Conservation (phyloP, 2,329 filamentous ascomycete genomes). For the Penicillium sp. region DNA sequence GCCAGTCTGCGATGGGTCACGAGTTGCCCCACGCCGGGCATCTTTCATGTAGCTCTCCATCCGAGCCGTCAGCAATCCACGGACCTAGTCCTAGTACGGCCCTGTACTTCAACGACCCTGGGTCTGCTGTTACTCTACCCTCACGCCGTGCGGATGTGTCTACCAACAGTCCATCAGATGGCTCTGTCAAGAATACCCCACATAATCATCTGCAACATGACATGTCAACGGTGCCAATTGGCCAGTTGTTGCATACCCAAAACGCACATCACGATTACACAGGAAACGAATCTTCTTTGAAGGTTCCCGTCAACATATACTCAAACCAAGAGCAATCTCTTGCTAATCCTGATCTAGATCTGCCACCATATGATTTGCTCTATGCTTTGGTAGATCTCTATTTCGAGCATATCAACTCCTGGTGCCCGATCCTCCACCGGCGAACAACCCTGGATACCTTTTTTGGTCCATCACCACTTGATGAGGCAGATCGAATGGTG, state of each 20-base stretch:
- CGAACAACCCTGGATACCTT: constrained; percentile 77
- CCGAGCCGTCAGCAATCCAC: constrained; percentile 52
- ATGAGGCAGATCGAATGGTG: constrained; percentile 78
- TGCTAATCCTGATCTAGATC: constrained; percentile 59
- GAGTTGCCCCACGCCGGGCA: constrained; percentile 28
- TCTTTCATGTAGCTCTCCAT: constrained; percentile 49
- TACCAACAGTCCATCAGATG: constrained; percentile 38
- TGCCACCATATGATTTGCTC: constrained; percentile 72
- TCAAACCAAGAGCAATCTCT: constrained; percentile 50
- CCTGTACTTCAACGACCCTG: constrained; percentile 63
- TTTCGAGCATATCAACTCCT: constrained; percentile 77
- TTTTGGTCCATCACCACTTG: constrained; percentile 72
- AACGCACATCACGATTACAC: constrained; percentile 40
- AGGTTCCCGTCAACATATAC: constrained; percentile 59
- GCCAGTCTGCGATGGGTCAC: constrained; percentile 31
- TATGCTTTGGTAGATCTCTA: constrained; percentile 73
- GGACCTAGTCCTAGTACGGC: constrained; percentile 58
- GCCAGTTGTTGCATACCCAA: constrained; percentile 26
- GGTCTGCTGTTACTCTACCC: constrained; percentile 47
- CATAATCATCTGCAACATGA: constrained; percentile 26
- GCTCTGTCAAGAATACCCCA: constrained; percentile 30
- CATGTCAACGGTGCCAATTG: constrained; percentile 20
- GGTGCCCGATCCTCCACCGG: constrained; percentile 88
- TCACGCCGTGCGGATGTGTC: constrained; percentile 50
- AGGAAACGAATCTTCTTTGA: constrained; percentile 52